Conservation (phyloP, 768 basidiomycete genomes). For the Podaxis sp. region DNA sequence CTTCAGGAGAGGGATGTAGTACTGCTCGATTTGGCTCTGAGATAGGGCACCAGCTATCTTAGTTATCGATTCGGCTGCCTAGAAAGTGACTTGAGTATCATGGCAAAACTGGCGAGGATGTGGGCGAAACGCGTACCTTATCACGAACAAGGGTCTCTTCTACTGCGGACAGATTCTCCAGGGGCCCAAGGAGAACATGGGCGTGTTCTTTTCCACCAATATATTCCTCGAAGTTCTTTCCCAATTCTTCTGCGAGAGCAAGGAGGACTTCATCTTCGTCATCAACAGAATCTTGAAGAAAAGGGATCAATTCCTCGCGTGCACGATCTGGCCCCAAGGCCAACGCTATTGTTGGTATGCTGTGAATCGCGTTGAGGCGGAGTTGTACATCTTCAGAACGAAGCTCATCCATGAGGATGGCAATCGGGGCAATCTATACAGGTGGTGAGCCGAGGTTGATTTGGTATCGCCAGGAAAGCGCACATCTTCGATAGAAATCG, state of each 20-base stretch:
- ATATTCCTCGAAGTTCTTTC: constrained; percentile 90
- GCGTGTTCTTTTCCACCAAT: constrained; percentile 88
- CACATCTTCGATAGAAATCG: constrained; percentile 69
- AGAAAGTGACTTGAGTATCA: constrained; percentile 13
- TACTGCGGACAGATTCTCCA: constrained; percentile 94
- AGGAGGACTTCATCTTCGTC: constrained; percentile 98
- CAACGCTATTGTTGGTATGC: constrained; percentile 96
- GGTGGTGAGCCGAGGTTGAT: constrained; percentile 21
- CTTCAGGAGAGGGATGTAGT: constrained; percentile 88
- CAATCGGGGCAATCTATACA: constrained; percentile 85
- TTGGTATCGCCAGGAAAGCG: constrained; percentile 26
- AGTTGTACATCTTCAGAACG: constrained; percentile 97
- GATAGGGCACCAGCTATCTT: constrained; percentile 81
- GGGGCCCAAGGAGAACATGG: constrained; percentile 83
- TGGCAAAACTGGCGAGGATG: constrained; percentile 12
- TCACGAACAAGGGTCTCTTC: constrained; percentile 98
- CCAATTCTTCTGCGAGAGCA: constrained; percentile 93
- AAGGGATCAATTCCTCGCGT: constrained; percentile 92
- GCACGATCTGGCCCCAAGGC: constrained; percentile 95
- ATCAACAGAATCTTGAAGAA: constrained; percentile 98
- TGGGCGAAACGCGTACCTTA: constrained; percentile 59
- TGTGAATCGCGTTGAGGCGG: constrained; percentile 94
- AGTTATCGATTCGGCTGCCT: constrained; percentile 97
- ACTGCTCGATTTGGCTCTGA: constrained; percentile 78
- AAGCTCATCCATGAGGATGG: constrained; percentile 96